Percentiles rank a stretch among this genome's conserved stretches.
Conservation (phyloP, 176 grass and related monocot genomes). For the Oryza officinalis region DNA sequence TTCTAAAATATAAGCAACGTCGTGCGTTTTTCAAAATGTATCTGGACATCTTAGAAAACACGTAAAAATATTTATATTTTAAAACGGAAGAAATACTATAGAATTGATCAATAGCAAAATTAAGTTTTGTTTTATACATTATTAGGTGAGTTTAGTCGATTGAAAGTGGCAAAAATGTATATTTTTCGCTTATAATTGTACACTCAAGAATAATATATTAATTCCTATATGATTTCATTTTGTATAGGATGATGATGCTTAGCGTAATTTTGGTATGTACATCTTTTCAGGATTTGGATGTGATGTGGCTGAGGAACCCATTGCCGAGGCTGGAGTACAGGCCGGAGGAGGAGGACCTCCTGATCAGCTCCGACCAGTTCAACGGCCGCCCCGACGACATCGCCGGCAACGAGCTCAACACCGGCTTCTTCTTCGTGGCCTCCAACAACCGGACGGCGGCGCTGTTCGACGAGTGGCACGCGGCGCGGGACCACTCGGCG, state of each 20-base stretch:
- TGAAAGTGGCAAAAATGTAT: background rate
- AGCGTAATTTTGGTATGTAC: background rate
- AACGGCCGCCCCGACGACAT: conserved; percentile 45
- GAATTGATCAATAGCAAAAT: no score
- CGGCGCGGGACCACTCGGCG: conserved; percentile 20
- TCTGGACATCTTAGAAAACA: no score
- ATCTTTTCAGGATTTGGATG: conserved; percentile 41
- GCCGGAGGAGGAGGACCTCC: conserved; percentile 32
- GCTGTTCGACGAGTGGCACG: conserved; percentile 66
- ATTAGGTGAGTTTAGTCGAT: no score
- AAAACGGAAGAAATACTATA: no score
- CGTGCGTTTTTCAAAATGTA: no score
- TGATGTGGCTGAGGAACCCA: conserved; percentile 60
- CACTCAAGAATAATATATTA: background rate
- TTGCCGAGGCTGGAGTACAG: conserved; percentile 42
- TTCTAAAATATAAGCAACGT: no score
- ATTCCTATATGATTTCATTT: background rate
- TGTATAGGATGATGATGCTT: background rate
- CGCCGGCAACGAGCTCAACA: conserved; percentile 54
- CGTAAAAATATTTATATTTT: no score
- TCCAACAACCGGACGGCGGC: conserved; percentile 52
- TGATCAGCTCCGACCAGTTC: conserved; percentile 53
- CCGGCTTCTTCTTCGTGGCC: conserved; percentile 66
- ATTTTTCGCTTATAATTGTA: background rate
- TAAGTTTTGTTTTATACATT: no score